Evolutionary conservation across 495 filamentous ascomycete genomes (phyloP).

Genomic region (Penicillium taxi): DNA sequence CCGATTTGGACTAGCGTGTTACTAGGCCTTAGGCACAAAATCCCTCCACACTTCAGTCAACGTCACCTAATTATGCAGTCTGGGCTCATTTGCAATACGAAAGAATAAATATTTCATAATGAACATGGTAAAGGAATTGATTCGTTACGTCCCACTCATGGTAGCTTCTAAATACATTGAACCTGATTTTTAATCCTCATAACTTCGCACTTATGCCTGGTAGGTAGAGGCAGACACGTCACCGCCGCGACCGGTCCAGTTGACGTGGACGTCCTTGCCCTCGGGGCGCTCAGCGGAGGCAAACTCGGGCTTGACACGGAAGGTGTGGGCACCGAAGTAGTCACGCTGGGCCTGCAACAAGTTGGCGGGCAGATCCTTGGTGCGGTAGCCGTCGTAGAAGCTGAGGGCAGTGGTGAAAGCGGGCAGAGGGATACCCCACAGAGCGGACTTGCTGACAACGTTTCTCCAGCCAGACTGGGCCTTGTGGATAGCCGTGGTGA

Average conservation of each 20-base stretch:
- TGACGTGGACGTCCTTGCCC: conserved; percentile 92
- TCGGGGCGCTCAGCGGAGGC: conserved; percentile 77
- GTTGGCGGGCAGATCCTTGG: conserved; percentile 92
- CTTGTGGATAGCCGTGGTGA: conserved; percentile 96
- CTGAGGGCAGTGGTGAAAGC: conserved; percentile 92
- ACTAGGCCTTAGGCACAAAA: no score
- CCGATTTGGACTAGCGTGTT: conserved; percentile 12
- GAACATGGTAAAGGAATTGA: conserved; percentile 3
- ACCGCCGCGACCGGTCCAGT: conserved; percentile 98
- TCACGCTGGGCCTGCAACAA: conserved; percentile 96
- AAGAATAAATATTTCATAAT: not conserved
- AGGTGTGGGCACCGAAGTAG: conserved; percentile 99
- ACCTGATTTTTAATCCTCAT: conserved; percentile 22
- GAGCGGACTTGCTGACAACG: conserved; percentile 80
- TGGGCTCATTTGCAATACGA: no score
- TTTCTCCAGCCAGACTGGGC: conserved; percentile 95
- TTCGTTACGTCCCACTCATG: conserved; percentile 25
- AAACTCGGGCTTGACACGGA: conserved; percentile 88
- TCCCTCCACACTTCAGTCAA: no score
- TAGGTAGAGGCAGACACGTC: conserved; percentile 96
- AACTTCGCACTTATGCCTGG: conserved; percentile 61
- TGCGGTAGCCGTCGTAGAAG: conserved; percentile 98
- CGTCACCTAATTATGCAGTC: no score
- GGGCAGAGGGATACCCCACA: conserved; percentile 90
- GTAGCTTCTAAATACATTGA: conserved; percentile 28